Evolutionary conservation across 2,329 filamentous ascomycete genomes (phyloP), one percentile per base, ranked within the genome.

Genomic region (Clonostachys rhizophaga): DNA sequence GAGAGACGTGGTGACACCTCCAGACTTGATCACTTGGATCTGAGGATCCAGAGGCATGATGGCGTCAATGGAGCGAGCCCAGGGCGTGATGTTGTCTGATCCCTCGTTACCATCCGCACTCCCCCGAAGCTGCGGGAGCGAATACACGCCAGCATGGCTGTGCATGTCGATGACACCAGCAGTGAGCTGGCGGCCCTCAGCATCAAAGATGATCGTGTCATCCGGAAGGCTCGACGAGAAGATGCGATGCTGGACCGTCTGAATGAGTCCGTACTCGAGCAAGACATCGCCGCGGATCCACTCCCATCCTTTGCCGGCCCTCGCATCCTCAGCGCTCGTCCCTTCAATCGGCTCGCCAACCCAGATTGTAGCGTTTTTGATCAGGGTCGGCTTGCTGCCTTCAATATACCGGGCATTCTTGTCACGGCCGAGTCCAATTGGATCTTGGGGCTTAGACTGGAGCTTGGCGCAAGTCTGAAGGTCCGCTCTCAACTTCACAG

Each of bases 101-200:
- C 83, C 64, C 62, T 88, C 85, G 54, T 88, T 88, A 46, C 66
- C 71, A 52, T 88, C 85, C 0, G 71, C 66, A 50, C 72, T 78
- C 16, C 79, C 81, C 3, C 55, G 47, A 2, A 86, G 68, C 3
- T 58, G 60, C 0, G 84, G 83, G n/a, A 86, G 63, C 14, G 75
- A 70, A 33, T 74, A 69, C 1, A 85, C 76, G 8, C 83, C 81
- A 3, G 81, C 74, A 57, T 88, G 85, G 34, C 76, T 82, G 62
- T 89, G 84, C 81, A 87, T 87, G 57, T 88, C 85, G 43, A 88
- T 79, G 54, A 88, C 81, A 14, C 84, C 85, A 8, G 74, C 72
- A 0, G 85, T 88, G 17, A 88, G 66, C 48, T 74, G 79, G 4
- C 81, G 75, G 2, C 84, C 83, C 24, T 72, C 60, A 5, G 81